Evolutionary conservation across 2,329 filamentous ascomycete genomes (phyloP), one percentile per base, ranked within the genome.

Genomic region (Daldinia sp.): DNA sequence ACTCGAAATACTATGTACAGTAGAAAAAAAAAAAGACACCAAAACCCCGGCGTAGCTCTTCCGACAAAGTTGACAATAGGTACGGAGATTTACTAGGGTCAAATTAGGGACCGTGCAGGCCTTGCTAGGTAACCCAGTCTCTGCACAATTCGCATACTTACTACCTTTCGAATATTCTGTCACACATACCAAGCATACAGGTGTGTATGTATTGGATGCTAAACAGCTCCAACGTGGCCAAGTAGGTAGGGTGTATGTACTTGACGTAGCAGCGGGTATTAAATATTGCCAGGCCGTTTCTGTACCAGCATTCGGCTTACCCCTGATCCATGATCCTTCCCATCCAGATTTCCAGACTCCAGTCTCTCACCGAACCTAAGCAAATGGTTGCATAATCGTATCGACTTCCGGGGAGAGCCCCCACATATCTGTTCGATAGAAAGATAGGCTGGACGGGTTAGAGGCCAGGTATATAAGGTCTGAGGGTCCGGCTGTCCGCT

Each of bases 281-380:
- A 56, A 62, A 48, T 61, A 44, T 28, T 41, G 41, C 39, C 54
- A 57, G 57, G 5, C 35, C 57, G 57, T 51, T 51, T 20, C 46
- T 35, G 63, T 66, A 53, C 63, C 51, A 54, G 30, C 51, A 35
- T 35, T 23, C 26, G 33, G 51, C 51, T 54, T 54, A 54, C 63
- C 68, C 68, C 57, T 70, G 68, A 68, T 59, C 68, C 68, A 70
- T 70, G 65, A 64, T 63, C 60, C 63, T 55, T 59, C 61, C 60
- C 35, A 46, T 61, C 60, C 44, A 23, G 33, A 28, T n/a, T 51
- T 64, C 58, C 50, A 67, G 50, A 57, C 62, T 26, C 68, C 69
- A 69, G 63, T 61, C 69, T 61, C 63, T 71, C 69, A 71, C 69
- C 69, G 69, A 71, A 69, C 44, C 59, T 69, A 60, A 18, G 20